A percentile compares a stretch with the other conserved stretches of the same genome.
phyloP scores from a whole-genome alignment of 352 stramenopile genomes.

The Pythium dissotocum region DNA sequence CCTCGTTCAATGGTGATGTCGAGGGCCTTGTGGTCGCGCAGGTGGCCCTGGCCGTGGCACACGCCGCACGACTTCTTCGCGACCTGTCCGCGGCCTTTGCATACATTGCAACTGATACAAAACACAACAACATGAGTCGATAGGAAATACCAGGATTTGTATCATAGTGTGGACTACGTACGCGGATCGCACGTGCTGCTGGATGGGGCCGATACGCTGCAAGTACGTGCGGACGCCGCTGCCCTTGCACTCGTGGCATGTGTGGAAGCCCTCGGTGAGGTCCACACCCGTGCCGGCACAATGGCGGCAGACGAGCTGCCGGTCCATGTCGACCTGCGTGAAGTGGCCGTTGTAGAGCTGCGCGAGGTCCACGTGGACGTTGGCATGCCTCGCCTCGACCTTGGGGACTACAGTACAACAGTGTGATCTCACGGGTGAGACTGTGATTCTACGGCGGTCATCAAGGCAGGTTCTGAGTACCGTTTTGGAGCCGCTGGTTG shows the following conservation, averaged over 20 bases:
- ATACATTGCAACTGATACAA: slow-evolving; percentile 36
- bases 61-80: slow-evolving; percentile 38
- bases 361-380: slow-evolving; percentile 35
- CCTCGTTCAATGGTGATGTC: slow-evolving; percentile 33
- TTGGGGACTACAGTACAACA: slow-evolving; percentile 25
- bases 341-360: slow-evolving; percentile 40
- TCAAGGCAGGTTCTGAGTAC: not conserved
- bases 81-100: slow-evolving; percentile 37
- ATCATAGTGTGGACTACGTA: slow-evolving; percentile 11
- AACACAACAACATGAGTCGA: not conserved
- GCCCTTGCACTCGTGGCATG: slow-evolving; percentile 42
- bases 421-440: not conserved
- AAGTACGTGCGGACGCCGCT: slow-evolving; percentile 35
- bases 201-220: slow-evolving; percentile 42
- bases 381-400: slow-evolving; percentile 36
- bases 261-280: slow-evolving; percentile 35
- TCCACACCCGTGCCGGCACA: slow-evolving; percentile 43
- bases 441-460: not conserved
- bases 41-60: slow-evolving; percentile 35
- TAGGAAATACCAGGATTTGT: too few relatives aligned
- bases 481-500: slow-evolving; percentile 20
- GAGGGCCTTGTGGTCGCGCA: slow-evolving; percentile 29
- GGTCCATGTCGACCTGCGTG: slow-evolving; percentile 29
- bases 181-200: slow-evolving; percentile 41
- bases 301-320: slow-evolving; percentile 40